phyloP scores from a whole-genome alignment of 2,329 filamentous ascomycete species.

The Trichoderma asperellum region DNA sequence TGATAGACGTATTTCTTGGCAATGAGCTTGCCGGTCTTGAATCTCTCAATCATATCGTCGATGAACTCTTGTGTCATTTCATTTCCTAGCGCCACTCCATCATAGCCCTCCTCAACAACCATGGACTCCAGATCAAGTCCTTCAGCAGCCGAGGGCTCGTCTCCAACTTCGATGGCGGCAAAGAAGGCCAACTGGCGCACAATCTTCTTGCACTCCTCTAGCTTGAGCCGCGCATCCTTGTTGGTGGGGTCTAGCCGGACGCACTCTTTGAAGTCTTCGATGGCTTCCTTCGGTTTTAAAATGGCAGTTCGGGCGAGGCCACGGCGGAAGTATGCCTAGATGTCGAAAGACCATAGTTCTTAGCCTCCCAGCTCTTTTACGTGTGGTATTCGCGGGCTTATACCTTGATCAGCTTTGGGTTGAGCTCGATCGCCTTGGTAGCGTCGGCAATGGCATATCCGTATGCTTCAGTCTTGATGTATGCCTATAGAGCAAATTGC shows the following conservation, averaged over 20 bases:
- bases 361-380: conserved; percentile 17
- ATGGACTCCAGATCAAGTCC: conserved; percentile 88
- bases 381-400: conserved; percentile 30
- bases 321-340: conserved; percentile 88
- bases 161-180: conserved; percentile 89
- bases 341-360: background rate
- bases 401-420: conserved; percentile 88
- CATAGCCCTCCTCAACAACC: conserved; percentile 79
- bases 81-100: conserved; percentile 75
- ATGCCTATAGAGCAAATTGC: conserved; percentile 59
- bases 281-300: conserved; percentile 81
- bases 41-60: conserved; percentile 93
- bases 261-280: conserved; percentile 90
- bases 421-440: conserved; percentile 86
- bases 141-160: conserved; percentile 89
- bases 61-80: conserved; percentile 97
- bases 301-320: conserved; percentile 92
- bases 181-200: conserved; percentile 92
- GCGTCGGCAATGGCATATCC: conserved; percentile 92
- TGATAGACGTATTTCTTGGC: conserved; percentile 97
- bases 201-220: conserved; percentile 92
- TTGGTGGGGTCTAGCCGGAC: conserved; percentile 85
- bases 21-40: conserved; percentile 94
- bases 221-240: conserved; percentile 87
- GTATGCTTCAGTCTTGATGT: conserved; percentile 95